Conservation (phyloP, 495 filamentous ascomycete species). For the Filosporella fistucella region DNA sequence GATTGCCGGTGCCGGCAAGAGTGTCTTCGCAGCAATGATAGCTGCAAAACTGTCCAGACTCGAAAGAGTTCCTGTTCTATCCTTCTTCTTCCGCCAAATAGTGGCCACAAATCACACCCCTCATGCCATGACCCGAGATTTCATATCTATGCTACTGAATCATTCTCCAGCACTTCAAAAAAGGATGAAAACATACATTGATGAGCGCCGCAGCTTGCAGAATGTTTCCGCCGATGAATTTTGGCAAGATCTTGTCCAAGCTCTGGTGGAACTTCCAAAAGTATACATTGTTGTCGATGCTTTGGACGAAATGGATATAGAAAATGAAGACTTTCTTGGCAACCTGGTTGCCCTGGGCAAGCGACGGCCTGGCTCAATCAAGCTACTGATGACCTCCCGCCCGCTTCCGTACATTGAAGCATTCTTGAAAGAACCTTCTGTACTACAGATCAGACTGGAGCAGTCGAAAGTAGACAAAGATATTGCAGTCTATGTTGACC, state of each 20-base stretch:
- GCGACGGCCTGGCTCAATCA: constrained; percentile 3
- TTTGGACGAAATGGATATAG: constrained; percentile 33
- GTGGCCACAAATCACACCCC: constrained; percentile 43
- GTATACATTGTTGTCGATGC: constrained; percentile 45
- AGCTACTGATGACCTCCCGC: constrained; percentile 19
- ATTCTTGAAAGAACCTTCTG: constrained; percentile 7
- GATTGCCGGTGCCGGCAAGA: constrained; percentile 48
- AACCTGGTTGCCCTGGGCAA: neutral
- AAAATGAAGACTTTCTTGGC: constrained; percentile 1
- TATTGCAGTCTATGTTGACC: constrained; percentile 2
- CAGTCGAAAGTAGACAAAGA: constrained; percentile 7
- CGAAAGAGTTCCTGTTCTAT: constrained; percentile 32
- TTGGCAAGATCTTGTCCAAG: constrained; percentile 25
- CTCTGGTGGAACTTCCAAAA: constrained; percentile 28
- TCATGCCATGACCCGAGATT: constrained; percentile 36
- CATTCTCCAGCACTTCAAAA: constrained; percentile 37
- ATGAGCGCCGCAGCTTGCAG: constrained; percentile 29
- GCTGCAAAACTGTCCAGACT: constrained; percentile 30
- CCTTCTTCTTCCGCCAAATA: constrained; percentile 53
- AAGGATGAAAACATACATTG: constrained; percentile 22
- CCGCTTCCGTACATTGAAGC: constrained; percentile 14
- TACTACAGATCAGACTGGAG: constrained; percentile 16
- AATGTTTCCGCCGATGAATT: constrained; percentile 9
- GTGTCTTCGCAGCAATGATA: constrained; percentile 39
- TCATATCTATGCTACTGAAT: constrained; percentile 35